Conservation (phyloP, 1,284 basidiomycete genomes). For the Volvariella surrecta region DNA sequence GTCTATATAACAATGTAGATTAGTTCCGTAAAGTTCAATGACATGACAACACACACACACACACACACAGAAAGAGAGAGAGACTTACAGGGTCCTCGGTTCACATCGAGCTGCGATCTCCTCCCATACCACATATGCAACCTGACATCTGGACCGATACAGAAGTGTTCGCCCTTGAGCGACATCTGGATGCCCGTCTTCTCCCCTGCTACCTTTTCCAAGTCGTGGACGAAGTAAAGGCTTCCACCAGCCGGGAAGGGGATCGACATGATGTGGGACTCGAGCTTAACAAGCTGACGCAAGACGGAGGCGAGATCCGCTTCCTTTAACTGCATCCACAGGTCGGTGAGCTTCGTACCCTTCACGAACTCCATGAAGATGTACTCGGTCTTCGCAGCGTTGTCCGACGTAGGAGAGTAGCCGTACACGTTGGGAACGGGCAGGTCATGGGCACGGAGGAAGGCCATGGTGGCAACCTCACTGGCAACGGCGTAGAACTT, state of each 20-base stretch:
- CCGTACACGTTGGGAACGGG: constrained; percentile 37
- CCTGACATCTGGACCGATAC: constrained; percentile 37
- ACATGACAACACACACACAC: constrained; percentile 36
- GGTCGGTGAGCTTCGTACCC: constrained; percentile 34
- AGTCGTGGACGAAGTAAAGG: constrained; percentile 37
- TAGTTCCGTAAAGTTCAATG: constrained; percentile 21
- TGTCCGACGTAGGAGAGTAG: constrained; percentile 39
- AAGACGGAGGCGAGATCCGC: constrained; percentile 32
- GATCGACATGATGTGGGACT: constrained; percentile 40
- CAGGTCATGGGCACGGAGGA: constrained; percentile 27
- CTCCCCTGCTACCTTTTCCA: constrained; percentile 22
- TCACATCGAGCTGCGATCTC: constrained; percentile 36
- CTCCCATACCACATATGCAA: constrained; percentile 38
- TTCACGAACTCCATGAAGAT: constrained; percentile 43
- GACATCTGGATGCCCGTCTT: constrained; percentile 24
- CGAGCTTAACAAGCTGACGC: constrained; percentile 36
- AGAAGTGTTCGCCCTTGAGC: constrained; percentile 33
- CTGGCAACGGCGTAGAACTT: constrained; percentile 39
- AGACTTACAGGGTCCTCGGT: constrained; percentile 42
- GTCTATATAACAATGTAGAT: constrained; percentile 37
- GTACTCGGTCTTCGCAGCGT: constrained; percentile 40
- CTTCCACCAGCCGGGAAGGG: constrained; percentile 44
- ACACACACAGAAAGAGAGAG: constrained; percentile 21
- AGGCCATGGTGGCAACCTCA: constrained; percentile 42
- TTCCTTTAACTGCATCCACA: constrained; percentile 35